Evolutionary conservation across 2,329 filamentous ascomycete species (phyloP), one percentile per base, ranked within the genome.

Genomic region (Fusarium irregulare): DNA sequence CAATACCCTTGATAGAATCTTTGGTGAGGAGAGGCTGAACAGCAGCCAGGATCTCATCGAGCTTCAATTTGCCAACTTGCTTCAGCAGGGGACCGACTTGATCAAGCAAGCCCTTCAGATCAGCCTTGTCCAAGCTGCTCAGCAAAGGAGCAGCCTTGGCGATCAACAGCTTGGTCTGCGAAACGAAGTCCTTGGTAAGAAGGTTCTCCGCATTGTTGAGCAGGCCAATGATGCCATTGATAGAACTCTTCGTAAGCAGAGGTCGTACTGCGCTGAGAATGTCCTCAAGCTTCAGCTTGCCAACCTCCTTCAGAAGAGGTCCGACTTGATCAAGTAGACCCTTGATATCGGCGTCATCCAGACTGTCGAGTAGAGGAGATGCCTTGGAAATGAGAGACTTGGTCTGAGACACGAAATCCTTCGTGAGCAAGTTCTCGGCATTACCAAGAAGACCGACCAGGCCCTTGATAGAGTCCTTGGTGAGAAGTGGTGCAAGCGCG

Each of bases 51-150:
- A 80, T 59, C 2, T 75, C 73, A 11, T 75, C 51, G 1, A 80
- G 66, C 32, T 80, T 75, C 20, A 80, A 65, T 51, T 79, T 76
- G 66, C 76, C 68, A 75, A 73, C 70, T 7, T 76, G 64, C 7
- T 76, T 78, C 0, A 82, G 66, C 0, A 83, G 63, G 0, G 80
- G 80, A 7, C 74, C 73, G 3, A 82, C 47, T 4, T 80, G 76
- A 13, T 78, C 72, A 7, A 77, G 64, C 0, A 77, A 23, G 9
- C 75, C 76, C 55, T 76, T 56, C 0, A 82, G 58, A 37, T 82
- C 77, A 12, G 81, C 75, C 46, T 78, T 76, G 45, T 75, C 75
- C 7, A 82, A 64, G 4, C 73, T 77, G 7, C 73, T 68, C 2
- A 83, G 67, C 0, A 82, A 65, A 1, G 80, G 80, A 27, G 60